phyloP scores from a whole-genome alignment of 768 basidiomycete species.

The Cubamyces lactineus region DNA sequence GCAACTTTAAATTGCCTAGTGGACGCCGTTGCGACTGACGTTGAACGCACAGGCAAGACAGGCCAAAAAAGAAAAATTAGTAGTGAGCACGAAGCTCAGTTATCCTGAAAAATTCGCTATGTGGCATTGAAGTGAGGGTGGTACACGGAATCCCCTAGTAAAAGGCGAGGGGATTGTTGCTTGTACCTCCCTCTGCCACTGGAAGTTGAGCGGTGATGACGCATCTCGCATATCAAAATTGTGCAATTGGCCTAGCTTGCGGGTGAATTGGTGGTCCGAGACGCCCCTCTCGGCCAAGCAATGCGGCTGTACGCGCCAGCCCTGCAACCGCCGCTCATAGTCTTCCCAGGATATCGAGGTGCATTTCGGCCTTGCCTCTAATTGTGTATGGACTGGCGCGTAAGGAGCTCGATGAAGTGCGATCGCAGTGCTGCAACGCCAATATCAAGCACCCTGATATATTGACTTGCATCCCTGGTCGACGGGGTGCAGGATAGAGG shows the following conservation, averaged over 20 bases:
- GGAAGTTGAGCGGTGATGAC: neutral
- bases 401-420: too few species aligned
- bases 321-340: too few species aligned
- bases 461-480: too few species aligned
- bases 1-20: too few species aligned
- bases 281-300: neutral
- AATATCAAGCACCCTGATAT: too few species aligned
- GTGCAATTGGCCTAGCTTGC: constrained; percentile 13
- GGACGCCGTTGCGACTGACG: too few species aligned
- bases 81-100: constrained; percentile 11
- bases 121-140: constrained; percentile 49
- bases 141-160: constrained; percentile 66
- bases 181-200: constrained; percentile 25
- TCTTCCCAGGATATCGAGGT: too few species aligned
- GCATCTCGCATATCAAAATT: neutral
- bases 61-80: neutral
- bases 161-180: constrained; percentile 55
- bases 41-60: neutral
- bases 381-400: too few species aligned
- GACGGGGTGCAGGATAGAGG: too few species aligned
- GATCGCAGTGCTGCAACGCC: too few species aligned
- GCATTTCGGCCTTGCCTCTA: too few species aligned
- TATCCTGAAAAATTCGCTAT: constrained; percentile 54
- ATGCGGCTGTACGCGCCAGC: neutral
- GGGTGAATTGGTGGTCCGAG: neutral